Evolutionary conservation across 176 grass and related monocot species (phyloP).

Genomic region (Sorghum bicolor): DNA sequence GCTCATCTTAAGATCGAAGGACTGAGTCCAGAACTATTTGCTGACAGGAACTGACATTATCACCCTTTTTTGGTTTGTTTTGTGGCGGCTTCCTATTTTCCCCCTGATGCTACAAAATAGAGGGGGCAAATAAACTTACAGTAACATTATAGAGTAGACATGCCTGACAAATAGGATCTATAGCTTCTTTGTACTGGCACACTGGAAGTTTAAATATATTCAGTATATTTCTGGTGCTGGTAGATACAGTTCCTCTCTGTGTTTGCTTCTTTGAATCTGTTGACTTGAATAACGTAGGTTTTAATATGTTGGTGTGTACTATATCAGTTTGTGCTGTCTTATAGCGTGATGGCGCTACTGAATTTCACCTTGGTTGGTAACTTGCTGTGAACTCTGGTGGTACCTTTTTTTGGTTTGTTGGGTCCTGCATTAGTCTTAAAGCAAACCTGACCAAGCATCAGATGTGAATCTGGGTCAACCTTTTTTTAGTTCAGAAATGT

Average conservation of each 20-base stretch:
- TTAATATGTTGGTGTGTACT: neutral
- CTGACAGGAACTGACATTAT: constrained; percentile 6
- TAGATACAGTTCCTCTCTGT: constrained; percentile 7
- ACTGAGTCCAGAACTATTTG: neutral
- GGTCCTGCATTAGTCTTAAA: neutral
- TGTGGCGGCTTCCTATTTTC: neutral
- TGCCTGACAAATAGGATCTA: constrained; percentile 16
- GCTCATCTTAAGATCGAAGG: constrained; percentile 16
- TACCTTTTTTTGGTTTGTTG: constrained; percentile 2
- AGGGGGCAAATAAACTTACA: constrained; percentile 10
- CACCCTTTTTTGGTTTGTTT: neutral
- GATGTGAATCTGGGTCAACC: neutral
- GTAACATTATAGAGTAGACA: constrained; percentile 5
- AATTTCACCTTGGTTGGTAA: neutral
- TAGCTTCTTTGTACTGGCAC: neutral
- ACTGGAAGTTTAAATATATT: neutral
- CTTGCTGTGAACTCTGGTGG: neutral
- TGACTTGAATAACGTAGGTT: neutral
- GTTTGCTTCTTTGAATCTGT: neutral
- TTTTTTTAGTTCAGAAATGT: neutral
- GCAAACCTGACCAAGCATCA: neutral
- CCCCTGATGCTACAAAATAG: constrained; percentile 5
- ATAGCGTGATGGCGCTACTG: neutral
- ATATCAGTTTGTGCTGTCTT: neutral
- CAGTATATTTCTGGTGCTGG: neutral